phyloP scores from a whole-genome alignment of 2,329 filamentous ascomycete species.

The Colletotrichum salicis region DNA sequence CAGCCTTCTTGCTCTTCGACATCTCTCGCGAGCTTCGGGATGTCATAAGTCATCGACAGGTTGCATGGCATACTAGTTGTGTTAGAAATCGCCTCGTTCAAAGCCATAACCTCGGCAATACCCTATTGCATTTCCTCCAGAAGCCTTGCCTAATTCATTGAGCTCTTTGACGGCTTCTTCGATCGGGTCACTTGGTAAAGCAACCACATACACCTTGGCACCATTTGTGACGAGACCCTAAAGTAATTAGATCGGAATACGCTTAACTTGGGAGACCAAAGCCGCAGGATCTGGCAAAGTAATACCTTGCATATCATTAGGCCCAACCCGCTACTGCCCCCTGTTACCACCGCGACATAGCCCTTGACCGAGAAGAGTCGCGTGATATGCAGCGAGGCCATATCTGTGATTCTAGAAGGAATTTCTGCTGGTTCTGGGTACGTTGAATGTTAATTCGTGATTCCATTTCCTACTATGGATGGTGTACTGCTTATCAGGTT shows the following conservation, averaged over 20 bases:
- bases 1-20: not conserved
- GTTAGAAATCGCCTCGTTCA: not conserved
- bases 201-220: slow-evolving; percentile 5
- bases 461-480: too few species aligned
- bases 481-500: not conserved
- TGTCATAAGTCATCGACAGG: not conserved
- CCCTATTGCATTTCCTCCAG: not conserved
- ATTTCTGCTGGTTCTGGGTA: not conserved
- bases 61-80: not conserved
- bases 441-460: not conserved
- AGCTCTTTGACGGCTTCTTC: not conserved
- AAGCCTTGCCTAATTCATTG: not conserved
- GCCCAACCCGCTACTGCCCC: slow-evolving; percentile 56
- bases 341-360: slow-evolving; percentile 48
- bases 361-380: slow-evolving; percentile 43
- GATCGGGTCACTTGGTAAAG: not conserved
- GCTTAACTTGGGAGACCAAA: too few species aligned
- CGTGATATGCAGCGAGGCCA: slow-evolving; percentile 11
- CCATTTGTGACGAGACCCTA: slow-evolving; percentile 10
- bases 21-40: not conserved
- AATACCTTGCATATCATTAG: slow-evolving; percentile 57
- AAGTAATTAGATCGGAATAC: too few species aligned
- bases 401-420: not conserved
- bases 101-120: not conserved
- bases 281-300: too few species aligned